A percentile compares a stretch with the other conserved stretches of the same genome.
These are phyloP conservation scores for Umbelopsis sp. DNA, from an alignment of 192 early-diverging fungal genomes.

Conservation along the genomic window DNA sequence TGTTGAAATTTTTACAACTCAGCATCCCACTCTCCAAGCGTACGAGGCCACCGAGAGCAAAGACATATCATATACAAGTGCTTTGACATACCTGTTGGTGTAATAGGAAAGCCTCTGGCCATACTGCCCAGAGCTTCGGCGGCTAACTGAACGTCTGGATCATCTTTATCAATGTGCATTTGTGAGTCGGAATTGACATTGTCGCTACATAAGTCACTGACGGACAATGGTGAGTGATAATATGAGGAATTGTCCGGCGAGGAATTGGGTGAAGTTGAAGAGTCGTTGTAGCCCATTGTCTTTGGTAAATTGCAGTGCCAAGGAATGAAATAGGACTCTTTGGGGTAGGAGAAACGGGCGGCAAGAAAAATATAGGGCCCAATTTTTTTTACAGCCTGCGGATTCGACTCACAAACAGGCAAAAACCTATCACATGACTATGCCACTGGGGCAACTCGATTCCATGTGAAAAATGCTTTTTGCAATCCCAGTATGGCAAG, in stretches of 20 bases:
- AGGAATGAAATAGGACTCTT: too few relatives aligned
- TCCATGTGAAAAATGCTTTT: too few relatives aligned
- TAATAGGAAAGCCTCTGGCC: conserved; percentile 24
- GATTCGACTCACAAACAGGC: too few relatives aligned
- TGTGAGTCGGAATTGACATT: conserved; percentile 7
- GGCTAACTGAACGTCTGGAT: conserved; percentile 40
- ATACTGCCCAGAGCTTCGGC: conserved; percentile 37
- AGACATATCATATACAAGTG: neutral
- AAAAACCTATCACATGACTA: too few relatives aligned
- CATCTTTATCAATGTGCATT: conserved; percentile 26
- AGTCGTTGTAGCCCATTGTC: conserved; percentile 1
- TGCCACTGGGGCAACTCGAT: too few relatives aligned
- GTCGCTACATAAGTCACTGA: conserved; percentile 18
- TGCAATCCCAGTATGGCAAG: too few relatives aligned
- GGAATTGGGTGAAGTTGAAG: conserved; percentile 5
- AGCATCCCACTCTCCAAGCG: neutral
- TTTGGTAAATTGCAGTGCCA: too few relatives aligned
- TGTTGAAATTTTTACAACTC: conserved; percentile 17
- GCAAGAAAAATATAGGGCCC: too few relatives aligned
- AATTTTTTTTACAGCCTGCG: too few relatives aligned
- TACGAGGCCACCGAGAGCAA: neutral
- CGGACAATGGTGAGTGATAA: conserved; percentile 14
- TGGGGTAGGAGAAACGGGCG: too few relatives aligned
- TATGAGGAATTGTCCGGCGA: neutral
- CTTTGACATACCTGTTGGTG: neutral